Evolutionary conservation across 495 filamentous ascomycete species (phyloP), one percentile per base, ranked within the genome.

Genomic region (Aspergillus steynii): DNA sequence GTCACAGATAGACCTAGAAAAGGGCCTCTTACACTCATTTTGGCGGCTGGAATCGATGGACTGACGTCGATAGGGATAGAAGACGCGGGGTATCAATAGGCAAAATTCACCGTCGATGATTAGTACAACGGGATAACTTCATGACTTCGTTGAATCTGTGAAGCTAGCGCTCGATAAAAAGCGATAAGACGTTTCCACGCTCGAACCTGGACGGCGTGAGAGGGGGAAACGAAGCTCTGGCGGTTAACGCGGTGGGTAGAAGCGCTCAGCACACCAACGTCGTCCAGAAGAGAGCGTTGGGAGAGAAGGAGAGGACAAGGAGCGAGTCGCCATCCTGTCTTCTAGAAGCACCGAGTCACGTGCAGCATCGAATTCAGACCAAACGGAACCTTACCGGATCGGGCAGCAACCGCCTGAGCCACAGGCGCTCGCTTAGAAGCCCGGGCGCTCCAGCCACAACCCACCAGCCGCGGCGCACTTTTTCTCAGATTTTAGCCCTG

Each of bases 1-100:
- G 57, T 15, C 34, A 47, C 12, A 57, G 32, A 27, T 7, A 31
- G 46, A 51, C 34, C n/a, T 25, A 42, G 14, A 58, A 27, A 47
- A 49, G 31, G 53, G 59, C 52, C 10, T 55, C 78, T 65, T 76
- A 83, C 81, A 76, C 82, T 83, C 81, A 83, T 82, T 10, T 63
- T 79, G 68, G 28, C 46, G 20, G 26, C 48, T 25, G 25, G 29
- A 50, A 28, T 50, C 29, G 45, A 32, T 63, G 37, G 31, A 47
- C 42, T 48, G n/a, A 52, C 27, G 31, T 42, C 32, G 29, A 29
- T 15, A 25, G 42, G 25, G 25, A 57, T 61, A 47, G 29, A 48
- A 57, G 53, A 55, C 25, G 49, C 53, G 59, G 53, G 52, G 59
- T 31, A 61, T 66, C 34, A 64, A 54, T 63, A 69, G 65, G 61